Evolutionary conservation across 169 alveolate species (phyloP), one percentile per base, ranked within the genome.

Genomic region (Cryptosporidium canis): DNA sequence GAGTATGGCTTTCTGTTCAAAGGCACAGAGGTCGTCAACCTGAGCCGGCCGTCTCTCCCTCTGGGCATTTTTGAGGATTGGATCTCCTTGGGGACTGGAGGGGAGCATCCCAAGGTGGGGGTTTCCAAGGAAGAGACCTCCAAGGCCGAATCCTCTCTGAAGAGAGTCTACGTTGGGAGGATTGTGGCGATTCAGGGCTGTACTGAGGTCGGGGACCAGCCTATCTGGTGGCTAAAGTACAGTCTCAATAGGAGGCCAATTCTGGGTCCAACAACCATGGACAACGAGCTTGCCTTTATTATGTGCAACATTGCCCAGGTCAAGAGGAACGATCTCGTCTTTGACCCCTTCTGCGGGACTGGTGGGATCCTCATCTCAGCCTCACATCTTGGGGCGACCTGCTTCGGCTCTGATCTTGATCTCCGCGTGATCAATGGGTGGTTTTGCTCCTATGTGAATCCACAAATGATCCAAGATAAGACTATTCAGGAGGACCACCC

Each of bases 261-360:
- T 66, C 91, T 98, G 31, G 99, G 99, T n/a, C 99, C 99, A 3
- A 98, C 99, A 0, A 94, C 99, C 14, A 93, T 98, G 53, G 99
- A 97, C 67, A 96, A 95, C 83, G 96, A 95, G 41, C 94, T 98
- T n/a, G 97, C 99, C 9, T 97, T 98, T 90, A 91, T 98, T 21
- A 97, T 98, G 99, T 95, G 98, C 47, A 97, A 96, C 83, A 64
- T 94, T 83, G 97, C 92, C 0, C 92, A 93, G 67, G 94, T 95
- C 3, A 67, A 93, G 66, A 92, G 92, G 47, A 94, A 95, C 47
- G 93, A 91, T 58, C 83, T 94, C 65, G 96, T 96, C 11, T 90
- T 94, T 31, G 99, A 98, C 85, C 99, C 99, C n/a, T 98, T 97
- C 90, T 98, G 96, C 2, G 99, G 99, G n/a, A 97, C 99, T 4